Base-by-base conservation (phyloP, 73 alveolate genomes). In the Breviolum minutum region DNA sequence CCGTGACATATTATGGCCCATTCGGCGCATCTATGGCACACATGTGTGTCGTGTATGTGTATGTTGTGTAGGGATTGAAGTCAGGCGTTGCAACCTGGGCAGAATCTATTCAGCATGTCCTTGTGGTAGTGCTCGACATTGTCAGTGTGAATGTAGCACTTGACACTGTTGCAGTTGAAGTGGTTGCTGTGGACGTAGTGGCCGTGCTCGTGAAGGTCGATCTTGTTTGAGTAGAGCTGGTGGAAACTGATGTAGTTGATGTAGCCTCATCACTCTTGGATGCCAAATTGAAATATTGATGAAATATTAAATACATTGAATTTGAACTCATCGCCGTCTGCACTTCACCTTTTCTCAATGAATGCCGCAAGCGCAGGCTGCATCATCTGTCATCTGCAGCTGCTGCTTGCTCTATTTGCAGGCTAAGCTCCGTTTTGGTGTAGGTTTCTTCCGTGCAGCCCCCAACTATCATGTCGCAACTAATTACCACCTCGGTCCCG, bases 81-180 rank as follows among this genome's bases (percentile, higher is more conserved):
- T 40, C 54, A 40, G 54, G 54, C 54, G 54, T 40, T 40, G 54
- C 0, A 40, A 40, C 54, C 54, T 40, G 54, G 54, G 54, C 54
- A 40, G 54, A 40, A 40, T 40, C 54, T 40, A 2, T 40, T 40
- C 54, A 40, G 54, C 54, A 32, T 17, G 76, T 83, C 73, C 71
- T 81, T 30, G 92, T 83, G 40, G 92, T n/a, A 61, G 92, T 83
- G 60, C 92, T 83, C 54, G 92, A 83, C 61, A 22, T 83, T 61
- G 92, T 83, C n/a, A 22, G 54, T 6, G 70, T 80, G 69, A 14
- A 10, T 12, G 95, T 87, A 32, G 73, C 19, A 63, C 68, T 86
- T 10, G 95, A 17, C 29, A 14, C 63, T 17, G 95, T 87, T 16
- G 66, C 30, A 24, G 95, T 63, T 10, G 68, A 19, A 27, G 82